Base-by-base conservation (phyloP, 2,329 filamentous ascomycete species). In the Intubia oerlemansii region DNA sequence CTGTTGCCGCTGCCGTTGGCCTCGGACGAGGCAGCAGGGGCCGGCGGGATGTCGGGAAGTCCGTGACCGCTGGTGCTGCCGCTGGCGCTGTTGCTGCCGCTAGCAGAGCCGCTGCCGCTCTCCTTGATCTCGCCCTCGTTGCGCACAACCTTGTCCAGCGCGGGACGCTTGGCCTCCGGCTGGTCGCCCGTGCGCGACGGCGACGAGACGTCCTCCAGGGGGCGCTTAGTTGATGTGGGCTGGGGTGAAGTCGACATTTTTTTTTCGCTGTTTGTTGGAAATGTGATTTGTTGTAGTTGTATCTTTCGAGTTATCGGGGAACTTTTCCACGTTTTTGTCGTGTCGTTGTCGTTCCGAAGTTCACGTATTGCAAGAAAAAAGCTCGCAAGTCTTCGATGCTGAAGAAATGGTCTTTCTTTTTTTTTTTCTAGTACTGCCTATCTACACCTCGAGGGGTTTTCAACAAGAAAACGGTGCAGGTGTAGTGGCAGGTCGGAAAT, bases 111-210 rank as follows among this genome's bases (percentile, higher is more conserved):
- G 19, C 8, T n/a, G 8, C n/a, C 19, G 5, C n/a, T 11, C 33
- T 49, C 42, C 30, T 55, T 60, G 32, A 63, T 58, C 35, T 65
- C 59, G 32, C 67, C 60, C 16, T 65, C 70, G 31, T 67, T 72
- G 50, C 77, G 81, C 42, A 77, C 62, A 41, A 82, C 62, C 59
- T 95, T 98, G 56, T 95, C 85, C 37, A 98, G 69, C 22, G 88
- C 88, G 27, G 81, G 88, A 41, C 88, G 79, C 59, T 98, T 98
- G 37, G 88, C 88, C 42, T 98, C 88, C 30, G 90, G 88, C 49
- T 93, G 84, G 44, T 95, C 88, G 47, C 69, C 81, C 22, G 77
- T 75, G 37, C 78, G 78, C 18, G 82, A 91, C 20, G 88, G 88
- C 8, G 88, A 98, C 12, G 88, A 95, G 9, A 85, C 78, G 48